Evolutionary conservation across 1,139 yeast genomes (phyloP).

Genomic region (Lodderomyces elongisporus): DNA sequence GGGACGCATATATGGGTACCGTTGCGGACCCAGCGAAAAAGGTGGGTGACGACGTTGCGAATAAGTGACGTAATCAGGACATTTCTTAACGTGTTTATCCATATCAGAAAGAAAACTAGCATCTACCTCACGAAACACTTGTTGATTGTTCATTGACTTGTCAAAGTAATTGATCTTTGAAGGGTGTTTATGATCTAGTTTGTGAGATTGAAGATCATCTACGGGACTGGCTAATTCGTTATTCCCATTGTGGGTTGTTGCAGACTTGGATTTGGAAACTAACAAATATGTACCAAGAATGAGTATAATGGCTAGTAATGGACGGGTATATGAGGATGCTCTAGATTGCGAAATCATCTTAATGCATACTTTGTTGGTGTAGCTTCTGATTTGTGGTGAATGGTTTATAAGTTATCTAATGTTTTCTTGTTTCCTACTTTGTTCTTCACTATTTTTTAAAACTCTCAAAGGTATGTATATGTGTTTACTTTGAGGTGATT

Average conservation of each 20-base stretch:
- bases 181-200: background rate
- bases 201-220: slow-evolving; percentile 1
- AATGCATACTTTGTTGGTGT: background rate
- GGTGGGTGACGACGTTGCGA: slow-evolving; percentile 46
- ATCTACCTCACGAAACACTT: slow-evolving; percentile 1
- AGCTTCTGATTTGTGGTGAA: background rate
- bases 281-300: background rate
- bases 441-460: no score
- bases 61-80: slow-evolving; percentile 41
- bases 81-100: slow-evolving; percentile 20
- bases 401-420: no score
- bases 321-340: background rate
- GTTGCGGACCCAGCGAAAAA: slow-evolving; percentile 40
- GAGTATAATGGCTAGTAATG: background rate
- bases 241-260: background rate
- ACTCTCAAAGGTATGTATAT: no score
- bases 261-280: background rate
- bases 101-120: slow-evolving; percentile 11
- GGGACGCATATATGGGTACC: slow-evolving; percentile 75
- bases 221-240: slow-evolving; percentile 1
- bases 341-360: background rate
- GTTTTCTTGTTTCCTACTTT: no score
- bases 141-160: no score
- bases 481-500: no score
- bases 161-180: background rate